These are phyloP conservation scores for Aspergillus sp. DNA, from an alignment of 2,329 filamentous ascomycete species.

Conservation along the genomic window DNA sequence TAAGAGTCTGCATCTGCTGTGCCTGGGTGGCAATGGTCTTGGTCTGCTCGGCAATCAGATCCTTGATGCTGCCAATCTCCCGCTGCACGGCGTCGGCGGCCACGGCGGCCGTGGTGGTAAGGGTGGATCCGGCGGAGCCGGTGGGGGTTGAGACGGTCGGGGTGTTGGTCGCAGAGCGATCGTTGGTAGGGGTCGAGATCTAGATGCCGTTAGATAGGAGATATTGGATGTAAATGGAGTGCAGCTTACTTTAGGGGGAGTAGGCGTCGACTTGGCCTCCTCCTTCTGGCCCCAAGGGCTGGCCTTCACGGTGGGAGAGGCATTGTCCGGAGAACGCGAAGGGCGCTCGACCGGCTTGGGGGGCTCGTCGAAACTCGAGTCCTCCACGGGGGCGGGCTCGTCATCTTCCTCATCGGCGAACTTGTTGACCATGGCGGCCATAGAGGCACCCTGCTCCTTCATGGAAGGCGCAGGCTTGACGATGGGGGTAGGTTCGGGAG, in stretches of 20 bases:
- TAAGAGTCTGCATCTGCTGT: slow-evolving; percentile 69
- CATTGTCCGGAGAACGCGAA: slow-evolving; percentile 28
- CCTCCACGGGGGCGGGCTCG: slow-evolving; percentile 56
- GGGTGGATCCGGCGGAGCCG: slow-evolving; percentile 14
- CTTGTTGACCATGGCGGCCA: slow-evolving; percentile 79
- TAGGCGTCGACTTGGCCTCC: slow-evolving; percentile 24
- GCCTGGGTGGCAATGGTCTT: slow-evolving; percentile 75
- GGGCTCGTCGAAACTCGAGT: slow-evolving; percentile 84
- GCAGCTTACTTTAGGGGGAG: slow-evolving; percentile 23
- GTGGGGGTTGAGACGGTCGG: slow-evolving; percentile 41
- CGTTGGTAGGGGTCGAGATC: slow-evolving; percentile 8
- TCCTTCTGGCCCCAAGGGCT: slow-evolving; percentile 34
- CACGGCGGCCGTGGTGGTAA: slow-evolving; percentile 29
- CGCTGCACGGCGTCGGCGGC: slow-evolving; percentile 58
- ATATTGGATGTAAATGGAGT: background rate
- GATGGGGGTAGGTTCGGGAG: slow-evolving; percentile 33
- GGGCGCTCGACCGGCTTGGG: slow-evolving; percentile 69
- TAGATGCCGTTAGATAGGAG: slow-evolving; percentile 20
- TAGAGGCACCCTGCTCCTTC: slow-evolving; percentile 82
- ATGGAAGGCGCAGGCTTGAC: slow-evolving; percentile 64
- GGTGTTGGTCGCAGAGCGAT: slow-evolving; percentile 13
- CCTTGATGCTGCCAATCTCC: slow-evolving; percentile 74
- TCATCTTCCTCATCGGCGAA: slow-evolving; percentile 74
- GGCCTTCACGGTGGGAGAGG: slow-evolving; percentile 28
- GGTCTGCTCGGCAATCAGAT: slow-evolving; percentile 72